Evolutionary conservation across 768 basidiomycete species (phyloP).

Genomic region (Hirschioporus abietinus): DNA sequence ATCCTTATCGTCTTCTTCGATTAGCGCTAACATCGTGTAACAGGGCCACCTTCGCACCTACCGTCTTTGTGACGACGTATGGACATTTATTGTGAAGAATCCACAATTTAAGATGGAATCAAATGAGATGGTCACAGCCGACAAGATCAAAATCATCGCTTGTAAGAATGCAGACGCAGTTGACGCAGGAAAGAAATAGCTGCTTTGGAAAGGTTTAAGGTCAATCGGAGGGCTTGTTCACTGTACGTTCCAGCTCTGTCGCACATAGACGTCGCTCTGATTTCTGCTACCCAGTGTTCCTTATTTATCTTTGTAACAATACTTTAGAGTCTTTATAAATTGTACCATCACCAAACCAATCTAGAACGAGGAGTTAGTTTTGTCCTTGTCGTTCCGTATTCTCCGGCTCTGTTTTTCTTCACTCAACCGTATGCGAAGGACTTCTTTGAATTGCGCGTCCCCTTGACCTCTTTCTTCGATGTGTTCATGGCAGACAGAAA

Average conservation of each 20-base stretch:
- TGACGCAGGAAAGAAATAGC: conserved; percentile 73
- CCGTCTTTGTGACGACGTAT: conserved; percentile 91
- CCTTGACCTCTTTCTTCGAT: no score
- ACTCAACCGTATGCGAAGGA: no score
- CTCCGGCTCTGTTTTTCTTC: no score
- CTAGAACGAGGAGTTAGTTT: not conserved
- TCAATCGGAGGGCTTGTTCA: not conserved
- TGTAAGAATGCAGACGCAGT: conserved; percentile 94
- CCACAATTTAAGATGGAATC: conserved; percentile 95
- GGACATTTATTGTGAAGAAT: conserved; percentile 97
- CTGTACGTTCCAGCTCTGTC: not conserved
- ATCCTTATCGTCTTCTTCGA: no score
- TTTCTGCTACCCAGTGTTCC: not conserved
- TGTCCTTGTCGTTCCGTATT: not conserved
- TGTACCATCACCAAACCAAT: not conserved
- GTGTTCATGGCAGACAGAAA: no score
- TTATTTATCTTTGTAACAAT: not conserved
- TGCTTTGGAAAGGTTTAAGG: not conserved
- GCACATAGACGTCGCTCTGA: not conserved
- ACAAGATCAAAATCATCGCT: conserved; percentile 94
- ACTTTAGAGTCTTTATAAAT: not conserved
- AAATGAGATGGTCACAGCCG: conserved; percentile 66
- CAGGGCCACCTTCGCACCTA: conserved; percentile 92
- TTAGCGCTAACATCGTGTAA: not conserved
- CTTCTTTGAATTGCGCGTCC: no score